A percentile compares a stretch with the other conserved stretches of the same genome.
Conservation (phyloP, 2,329 filamentous ascomycete genomes). For the Dendryphion nanum region DNA sequence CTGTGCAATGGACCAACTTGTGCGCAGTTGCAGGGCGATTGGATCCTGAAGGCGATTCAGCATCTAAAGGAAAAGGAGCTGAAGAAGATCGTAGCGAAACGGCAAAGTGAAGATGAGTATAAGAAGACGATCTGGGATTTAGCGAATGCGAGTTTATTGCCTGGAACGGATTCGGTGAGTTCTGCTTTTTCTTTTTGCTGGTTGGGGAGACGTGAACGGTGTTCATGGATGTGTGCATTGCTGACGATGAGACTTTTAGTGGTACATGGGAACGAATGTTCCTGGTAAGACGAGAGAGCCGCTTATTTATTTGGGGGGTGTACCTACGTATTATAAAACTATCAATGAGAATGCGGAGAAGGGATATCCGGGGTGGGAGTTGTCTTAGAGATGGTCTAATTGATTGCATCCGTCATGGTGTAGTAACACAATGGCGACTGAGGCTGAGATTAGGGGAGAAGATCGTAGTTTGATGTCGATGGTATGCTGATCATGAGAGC, state of each 20-base stretch:
- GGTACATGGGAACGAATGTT: constrained; percentile 57
- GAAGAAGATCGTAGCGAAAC: constrained; percentile 52
- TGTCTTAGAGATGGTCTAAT: constrained; percentile 5
- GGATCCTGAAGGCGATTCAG: constrained; percentile 53
- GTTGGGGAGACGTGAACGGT: neutral
- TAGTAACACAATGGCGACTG: too few relatives aligned
- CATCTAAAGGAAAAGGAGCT: constrained; percentile 49
- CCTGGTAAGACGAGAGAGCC: constrained; percentile 56
- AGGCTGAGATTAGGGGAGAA: too few relatives aligned
- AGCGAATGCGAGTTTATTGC: constrained; percentile 50
- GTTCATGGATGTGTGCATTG: constrained; percentile 1
- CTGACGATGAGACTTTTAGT: too few relatives aligned
- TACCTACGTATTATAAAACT: constrained; percentile 20
- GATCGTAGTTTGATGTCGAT: too few relatives aligned
- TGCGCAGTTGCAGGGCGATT: constrained; percentile 57
- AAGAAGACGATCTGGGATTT: constrained; percentile 50
- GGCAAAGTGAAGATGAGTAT: constrained; percentile 49
- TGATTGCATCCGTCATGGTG: too few relatives aligned
- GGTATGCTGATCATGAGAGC: too few relatives aligned
- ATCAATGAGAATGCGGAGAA: constrained; percentile 13
- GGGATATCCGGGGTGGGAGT: constrained; percentile 17
- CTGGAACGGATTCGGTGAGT: constrained; percentile 42
- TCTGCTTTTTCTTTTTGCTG: neutral
- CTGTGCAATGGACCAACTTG: constrained; percentile 57
- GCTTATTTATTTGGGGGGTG: constrained; percentile 47